A percentile compares a stretch with the other conserved stretches of the same genome.
These are phyloP conservation scores for Aspergillus novofumigatus DNA, from an alignment of 2,329 filamentous ascomycete species.

Conservation along the genomic window DNA sequence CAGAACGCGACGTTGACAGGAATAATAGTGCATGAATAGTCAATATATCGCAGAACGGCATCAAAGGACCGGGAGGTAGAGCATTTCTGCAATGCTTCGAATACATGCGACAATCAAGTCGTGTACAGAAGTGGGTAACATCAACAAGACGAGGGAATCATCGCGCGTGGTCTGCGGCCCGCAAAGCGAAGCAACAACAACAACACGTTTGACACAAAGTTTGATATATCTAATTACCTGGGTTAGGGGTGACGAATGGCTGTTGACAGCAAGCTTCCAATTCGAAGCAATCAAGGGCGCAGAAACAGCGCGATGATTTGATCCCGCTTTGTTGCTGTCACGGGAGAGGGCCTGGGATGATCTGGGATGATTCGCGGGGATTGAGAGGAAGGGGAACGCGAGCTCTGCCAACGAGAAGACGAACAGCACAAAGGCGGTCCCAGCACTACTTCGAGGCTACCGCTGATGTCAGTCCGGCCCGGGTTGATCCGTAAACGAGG, in stretches of 20 bases:
- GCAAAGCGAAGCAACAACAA: slow-evolving; percentile 9
- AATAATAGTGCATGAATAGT: slow-evolving; percentile 13
- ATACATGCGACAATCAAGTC: slow-evolving; percentile 4
- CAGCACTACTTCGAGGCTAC: slow-evolving; percentile 13
- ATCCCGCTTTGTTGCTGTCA: slow-evolving; percentile 8
- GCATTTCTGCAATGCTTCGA: not conserved
- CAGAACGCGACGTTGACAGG: slow-evolving; percentile 14
- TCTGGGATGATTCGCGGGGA: slow-evolving; percentile 18
- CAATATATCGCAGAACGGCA: slow-evolving; percentile 1
- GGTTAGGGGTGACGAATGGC: slow-evolving; percentile 6
- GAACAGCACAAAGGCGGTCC: slow-evolving; percentile 11
- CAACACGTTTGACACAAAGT: slow-evolving; percentile 11
- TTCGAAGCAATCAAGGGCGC: slow-evolving; percentile 17
- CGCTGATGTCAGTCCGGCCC: slow-evolving; percentile 25
- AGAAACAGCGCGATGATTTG: slow-evolving; percentile 14
- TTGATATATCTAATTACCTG: slow-evolving; percentile 9
- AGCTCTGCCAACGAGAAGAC: slow-evolving; percentile 19
- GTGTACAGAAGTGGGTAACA: slow-evolving; percentile 3
- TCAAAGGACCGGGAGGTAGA: not conserved
- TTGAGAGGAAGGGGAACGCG: slow-evolving; percentile 6
- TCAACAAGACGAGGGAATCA: not conserved
- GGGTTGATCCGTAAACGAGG: slow-evolving; percentile 17
- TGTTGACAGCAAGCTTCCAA: slow-evolving; percentile 4
- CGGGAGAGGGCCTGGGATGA: slow-evolving; percentile 7
- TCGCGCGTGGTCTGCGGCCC: slow-evolving; percentile 16